phyloP scores from a whole-genome alignment of 441 rosid genomes.

The Viola pubescens region DNA sequence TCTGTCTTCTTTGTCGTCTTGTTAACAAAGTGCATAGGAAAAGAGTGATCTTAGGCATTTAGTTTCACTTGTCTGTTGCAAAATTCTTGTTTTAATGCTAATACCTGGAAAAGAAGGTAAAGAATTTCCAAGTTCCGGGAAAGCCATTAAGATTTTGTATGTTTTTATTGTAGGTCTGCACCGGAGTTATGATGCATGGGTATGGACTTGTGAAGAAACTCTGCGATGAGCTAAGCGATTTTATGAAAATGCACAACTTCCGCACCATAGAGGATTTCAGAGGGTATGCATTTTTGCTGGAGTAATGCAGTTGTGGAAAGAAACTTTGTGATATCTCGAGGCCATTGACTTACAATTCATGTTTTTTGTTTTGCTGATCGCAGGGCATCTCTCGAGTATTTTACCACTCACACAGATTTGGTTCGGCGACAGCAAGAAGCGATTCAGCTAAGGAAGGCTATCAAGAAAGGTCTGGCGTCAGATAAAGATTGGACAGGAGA shows the following conservation, averaged over 20 bases:
- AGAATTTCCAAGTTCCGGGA: neutral
- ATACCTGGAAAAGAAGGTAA: neutral
- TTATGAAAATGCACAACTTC: slow-evolving; percentile 84
- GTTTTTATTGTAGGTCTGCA: slow-evolving; percentile 56
- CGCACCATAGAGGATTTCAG: slow-evolving; percentile 76
- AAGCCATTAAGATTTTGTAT: neutral
- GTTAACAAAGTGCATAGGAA: neutral
- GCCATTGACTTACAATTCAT: neutral
- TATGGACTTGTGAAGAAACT: slow-evolving; percentile 82
- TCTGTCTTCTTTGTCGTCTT: neutral
- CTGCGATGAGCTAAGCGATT: slow-evolving; percentile 66
- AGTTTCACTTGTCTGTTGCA: neutral
- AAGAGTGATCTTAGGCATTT: neutral
- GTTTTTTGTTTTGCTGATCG: neutral
- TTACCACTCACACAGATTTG: slow-evolving; percentile 81
- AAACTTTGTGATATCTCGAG: neutral
- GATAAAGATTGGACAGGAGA: slow-evolving; percentile 98
- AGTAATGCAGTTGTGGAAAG: neutral
- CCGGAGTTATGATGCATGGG: slow-evolving; percentile 98
- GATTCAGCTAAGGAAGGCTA: slow-evolving; percentile 58
- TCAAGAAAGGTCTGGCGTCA: slow-evolving; percentile 69
- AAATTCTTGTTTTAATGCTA: neutral
- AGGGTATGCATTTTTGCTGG: slow-evolving; percentile 42
- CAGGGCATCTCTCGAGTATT: slow-evolving; percentile 76
- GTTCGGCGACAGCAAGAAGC: slow-evolving; percentile 80